Evolutionary conservation across 805 yeast species (phyloP).

Genomic region (Metschnikowia peoriensis): DNA sequence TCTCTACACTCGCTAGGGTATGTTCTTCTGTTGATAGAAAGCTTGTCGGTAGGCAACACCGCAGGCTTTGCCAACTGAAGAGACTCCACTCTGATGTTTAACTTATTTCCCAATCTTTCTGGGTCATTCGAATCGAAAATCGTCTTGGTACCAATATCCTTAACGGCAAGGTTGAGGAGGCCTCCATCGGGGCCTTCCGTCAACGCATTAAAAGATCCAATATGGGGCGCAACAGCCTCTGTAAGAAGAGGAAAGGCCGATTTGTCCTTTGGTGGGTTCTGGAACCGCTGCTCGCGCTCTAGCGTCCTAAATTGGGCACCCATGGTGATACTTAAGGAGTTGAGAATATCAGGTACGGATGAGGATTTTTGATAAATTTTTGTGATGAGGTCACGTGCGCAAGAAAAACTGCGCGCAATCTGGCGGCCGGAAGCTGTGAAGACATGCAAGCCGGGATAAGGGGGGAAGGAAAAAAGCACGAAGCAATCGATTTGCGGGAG

Average conservation of each 20-base stretch:
- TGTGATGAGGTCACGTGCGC: constrained; percentile 21
- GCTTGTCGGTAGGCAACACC: constrained; percentile 66
- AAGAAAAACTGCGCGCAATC: not conserved
- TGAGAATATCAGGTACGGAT: constrained; percentile 1
- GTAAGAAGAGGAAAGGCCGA: constrained; percentile 76
- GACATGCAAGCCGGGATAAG: not conserved
- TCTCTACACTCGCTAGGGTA: constrained; percentile 86
- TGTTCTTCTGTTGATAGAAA: constrained; percentile 72
- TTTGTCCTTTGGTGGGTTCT: constrained; percentile 85
- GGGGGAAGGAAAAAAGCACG: not conserved
- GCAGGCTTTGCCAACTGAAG: constrained; percentile 86
- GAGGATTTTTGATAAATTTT: constrained; percentile 16
- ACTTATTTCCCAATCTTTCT: constrained; percentile 77
- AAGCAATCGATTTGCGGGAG: not conserved
- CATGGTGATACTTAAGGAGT: constrained; percentile 22
- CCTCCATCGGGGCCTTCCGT: constrained; percentile 89
- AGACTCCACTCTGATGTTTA: constrained; percentile 79
- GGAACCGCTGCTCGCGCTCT: constrained; percentile 82
- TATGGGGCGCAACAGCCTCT: constrained; percentile 92
- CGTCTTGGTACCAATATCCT: constrained; percentile 84
- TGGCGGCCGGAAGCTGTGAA: not conserved
- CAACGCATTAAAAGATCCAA: constrained; percentile 93
- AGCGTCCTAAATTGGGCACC: constrained; percentile 73
- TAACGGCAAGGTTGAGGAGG: constrained; percentile 75
- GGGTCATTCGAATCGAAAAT: constrained; percentile 78